phyloP scores from a whole-genome alignment of 139 green algal species.

The Micractinium conductrix region DNA sequence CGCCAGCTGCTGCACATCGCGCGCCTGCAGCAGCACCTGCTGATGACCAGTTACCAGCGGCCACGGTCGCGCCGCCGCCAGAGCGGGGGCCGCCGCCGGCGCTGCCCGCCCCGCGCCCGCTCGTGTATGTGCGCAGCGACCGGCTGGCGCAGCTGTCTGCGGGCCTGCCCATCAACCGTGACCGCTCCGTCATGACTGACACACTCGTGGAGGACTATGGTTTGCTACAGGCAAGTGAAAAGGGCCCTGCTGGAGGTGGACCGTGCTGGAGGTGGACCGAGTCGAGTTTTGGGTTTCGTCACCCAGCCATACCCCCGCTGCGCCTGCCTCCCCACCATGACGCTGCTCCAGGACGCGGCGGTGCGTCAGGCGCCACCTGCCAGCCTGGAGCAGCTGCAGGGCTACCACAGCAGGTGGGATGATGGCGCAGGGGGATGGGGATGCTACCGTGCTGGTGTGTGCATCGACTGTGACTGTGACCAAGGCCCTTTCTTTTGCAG shows the following conservation, averaged over 20 bases:
- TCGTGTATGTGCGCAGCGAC: conserved; percentile 22
- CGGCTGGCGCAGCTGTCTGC: conserved; percentile 12
- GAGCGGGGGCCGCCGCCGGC: neutral
- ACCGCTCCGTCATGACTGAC: conserved; percentile 34
- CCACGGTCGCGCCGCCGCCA: neutral
- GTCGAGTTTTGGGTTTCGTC: neutral
- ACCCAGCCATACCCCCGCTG: too few species aligned
- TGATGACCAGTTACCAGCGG: too few species aligned
- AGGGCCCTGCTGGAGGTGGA: too few species aligned
- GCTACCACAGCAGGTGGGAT: conserved; percentile 41
- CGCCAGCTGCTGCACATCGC: too few species aligned
- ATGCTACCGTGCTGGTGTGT: too few species aligned
- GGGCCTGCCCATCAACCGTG: conserved; percentile 30
- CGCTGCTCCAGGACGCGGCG: neutral
- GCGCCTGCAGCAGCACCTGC: too few species aligned
- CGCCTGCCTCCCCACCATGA: too few species aligned
- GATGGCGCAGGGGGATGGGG: too few species aligned
- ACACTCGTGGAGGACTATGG: conserved; percentile 3
- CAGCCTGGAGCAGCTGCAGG: conserved; percentile 19
- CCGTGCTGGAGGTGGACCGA: too few species aligned
- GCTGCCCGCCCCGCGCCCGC: neutral
- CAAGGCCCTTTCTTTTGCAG: too few species aligned
- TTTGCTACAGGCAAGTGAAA: neutral
- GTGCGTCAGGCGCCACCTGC: conserved; percentile 21
- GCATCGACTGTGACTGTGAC: too few species aligned